Percentiles rank a stretch among this genome's conserved stretches.
phyloP scores from a whole-genome alignment of 2,329 filamentous ascomycete species.

The Mariannaea sp. region DNA sequence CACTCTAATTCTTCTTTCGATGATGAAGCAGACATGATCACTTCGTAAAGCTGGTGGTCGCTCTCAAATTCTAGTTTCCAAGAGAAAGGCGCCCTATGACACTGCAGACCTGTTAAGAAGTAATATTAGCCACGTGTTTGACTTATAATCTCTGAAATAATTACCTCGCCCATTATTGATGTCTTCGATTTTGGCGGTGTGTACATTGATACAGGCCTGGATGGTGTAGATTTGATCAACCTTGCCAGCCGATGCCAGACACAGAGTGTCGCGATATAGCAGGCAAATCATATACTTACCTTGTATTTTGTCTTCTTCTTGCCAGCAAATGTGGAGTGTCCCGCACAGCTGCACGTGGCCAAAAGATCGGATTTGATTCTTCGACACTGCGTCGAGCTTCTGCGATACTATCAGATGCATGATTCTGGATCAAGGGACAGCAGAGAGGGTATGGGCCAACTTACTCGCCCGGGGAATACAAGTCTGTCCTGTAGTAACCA shows the following conservation, averaged over 20 bases:
- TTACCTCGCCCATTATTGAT: slow-evolving; percentile 75
- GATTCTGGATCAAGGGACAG: too few species aligned
- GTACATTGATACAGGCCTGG: slow-evolving; percentile 73
- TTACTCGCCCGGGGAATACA: slow-evolving; percentile 72
- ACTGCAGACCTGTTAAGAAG: slow-evolving; percentile 73
- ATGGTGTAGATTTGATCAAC: slow-evolving; percentile 72
- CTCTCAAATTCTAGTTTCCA: slow-evolving; percentile 92
- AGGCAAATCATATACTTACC: slow-evolving; percentile 86
- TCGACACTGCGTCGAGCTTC: slow-evolving; percentile 58
- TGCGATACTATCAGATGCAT: slow-evolving; percentile 31
- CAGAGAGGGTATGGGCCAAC: slow-evolving; percentile 27
- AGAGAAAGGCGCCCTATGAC: slow-evolving; percentile 81
- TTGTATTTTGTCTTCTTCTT: slow-evolving; percentile 67
- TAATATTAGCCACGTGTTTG: slow-evolving; percentile 22
- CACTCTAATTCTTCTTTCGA: slow-evolving; percentile 79
- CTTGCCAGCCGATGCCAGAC: slow-evolving; percentile 72
- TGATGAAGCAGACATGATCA: slow-evolving; percentile 86
- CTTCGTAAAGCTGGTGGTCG: slow-evolving; percentile 76
- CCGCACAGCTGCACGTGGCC: slow-evolving; percentile 84
- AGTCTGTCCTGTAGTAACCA: slow-evolving; percentile 85
- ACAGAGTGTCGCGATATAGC: slow-evolving; percentile 79
- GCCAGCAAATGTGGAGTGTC: slow-evolving; percentile 81
- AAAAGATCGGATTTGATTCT: slow-evolving; percentile 74
- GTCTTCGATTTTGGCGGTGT: slow-evolving; percentile 69
- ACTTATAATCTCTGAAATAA: slow-evolving; percentile 16